Evolutionary conservation across 2,329 filamentous ascomycete species (phyloP), one percentile per base, ranked within the genome.

Genomic region (Sporothrix sp.): DNA sequence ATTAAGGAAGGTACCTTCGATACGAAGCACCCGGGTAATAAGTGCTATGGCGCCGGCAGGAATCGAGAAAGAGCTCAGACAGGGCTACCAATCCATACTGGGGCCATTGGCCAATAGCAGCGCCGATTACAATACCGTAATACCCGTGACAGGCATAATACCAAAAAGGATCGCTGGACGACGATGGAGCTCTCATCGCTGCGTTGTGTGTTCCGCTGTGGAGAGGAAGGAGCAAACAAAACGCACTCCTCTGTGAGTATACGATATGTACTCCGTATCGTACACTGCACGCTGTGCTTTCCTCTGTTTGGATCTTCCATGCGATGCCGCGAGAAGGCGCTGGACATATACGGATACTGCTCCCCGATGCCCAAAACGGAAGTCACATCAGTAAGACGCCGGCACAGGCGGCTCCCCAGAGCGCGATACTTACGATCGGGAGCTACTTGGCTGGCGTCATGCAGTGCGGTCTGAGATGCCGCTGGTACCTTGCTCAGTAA

Each of bases 401-500:
- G 14, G 8, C 8, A 21, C 42, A 13, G 21, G 14, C 13, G 1
- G 9, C 14, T 4, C 13, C 23, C 20, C 20, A 25, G 30, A 35
- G 30, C 33, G 30, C 16, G 45, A 38, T 48, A 48, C 45, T 21
- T 48, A 25, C 4, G 16, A 23, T 18, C 25, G 8, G 45, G 35
- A 39, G 45, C 45, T 48, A 21, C 35, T 38, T 48, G 45, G 33
- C 35, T 38, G 45, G 35, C 23, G 45, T 37, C 45, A 39, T 51
- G 49, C 42, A 28, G 50, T 23, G 16, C 33, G 18, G 28, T 3
- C 9, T 33, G 35, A 47, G 47, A 42, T 47, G 43, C 50, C 48
- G 50, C 50, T 51, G 47, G 50, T 51, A 51, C 43, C 50, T 51
- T 51, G 39, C 43, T 36, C 43, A 51, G 35, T 48, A 25, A n/a